These are phyloP conservation scores for Acer campestre DNA, from an alignment of 345 rosid genomes.

Conservation along the genomic window DNA sequence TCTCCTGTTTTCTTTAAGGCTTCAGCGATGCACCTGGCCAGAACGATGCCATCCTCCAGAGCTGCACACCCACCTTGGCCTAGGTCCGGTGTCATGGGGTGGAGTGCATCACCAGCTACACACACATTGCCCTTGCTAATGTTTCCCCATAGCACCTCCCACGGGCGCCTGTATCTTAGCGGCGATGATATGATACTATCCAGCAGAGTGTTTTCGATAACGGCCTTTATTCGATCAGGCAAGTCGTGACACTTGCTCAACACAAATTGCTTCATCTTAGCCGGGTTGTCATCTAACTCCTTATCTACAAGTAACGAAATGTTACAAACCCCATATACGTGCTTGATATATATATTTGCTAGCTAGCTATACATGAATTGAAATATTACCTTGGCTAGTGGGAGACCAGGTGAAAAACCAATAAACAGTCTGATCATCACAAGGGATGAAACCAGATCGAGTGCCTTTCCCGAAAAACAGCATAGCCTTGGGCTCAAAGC, in stretches of 20 bases:
- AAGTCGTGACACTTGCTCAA: constrained; percentile 38
- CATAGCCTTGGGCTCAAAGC: constrained; percentile 20
- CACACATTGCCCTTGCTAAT: constrained; percentile 61
- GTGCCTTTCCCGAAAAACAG: constrained; percentile 40
- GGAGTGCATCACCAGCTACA: constrained; percentile 73
- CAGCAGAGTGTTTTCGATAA: constrained; percentile 43
- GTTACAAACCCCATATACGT: not conserved
- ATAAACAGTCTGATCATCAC: constrained; percentile 34
- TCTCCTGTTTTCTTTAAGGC: constrained; percentile 38
- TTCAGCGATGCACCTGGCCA: constrained; percentile 67
- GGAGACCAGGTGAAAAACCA: constrained; percentile 39
- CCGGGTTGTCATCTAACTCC: constrained; percentile 33
- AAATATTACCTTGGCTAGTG: constrained; percentile 29
- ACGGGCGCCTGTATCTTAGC: constrained; percentile 48
- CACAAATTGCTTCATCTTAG: constrained; percentile 45
- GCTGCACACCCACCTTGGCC: constrained; percentile 77
- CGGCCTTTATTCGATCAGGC: constrained; percentile 33
- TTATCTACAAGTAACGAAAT: constrained; percentile 18
- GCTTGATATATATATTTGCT: not conserved
- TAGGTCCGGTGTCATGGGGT: constrained; percentile 73
- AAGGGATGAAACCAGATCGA: constrained; percentile 39
- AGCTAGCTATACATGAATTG: constrained; percentile 4
- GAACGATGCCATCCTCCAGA: constrained; percentile 62
- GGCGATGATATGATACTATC: constrained; percentile 34
- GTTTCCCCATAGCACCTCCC: constrained; percentile 60